Evolutionary conservation across 331 rosid genomes (phyloP).

Genomic region (Phaseolus coccineus): DNA sequence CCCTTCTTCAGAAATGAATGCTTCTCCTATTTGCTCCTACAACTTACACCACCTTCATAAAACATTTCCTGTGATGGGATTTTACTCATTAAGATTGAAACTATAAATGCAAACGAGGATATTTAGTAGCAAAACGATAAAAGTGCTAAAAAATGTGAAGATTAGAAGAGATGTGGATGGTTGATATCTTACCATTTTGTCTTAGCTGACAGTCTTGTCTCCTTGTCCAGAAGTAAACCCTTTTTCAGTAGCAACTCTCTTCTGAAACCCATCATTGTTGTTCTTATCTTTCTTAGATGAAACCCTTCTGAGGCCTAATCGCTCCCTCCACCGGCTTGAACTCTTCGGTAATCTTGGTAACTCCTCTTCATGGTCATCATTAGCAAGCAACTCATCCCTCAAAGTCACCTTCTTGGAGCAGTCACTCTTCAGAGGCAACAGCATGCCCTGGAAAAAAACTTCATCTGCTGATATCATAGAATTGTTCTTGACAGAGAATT

Average conservation of each 20-base stretch:
- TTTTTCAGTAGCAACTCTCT: slow-evolving; percentile 65
- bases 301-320: slow-evolving; percentile 67
- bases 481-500: slow-evolving; percentile 78
- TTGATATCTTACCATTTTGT: slow-evolving; percentile 59
- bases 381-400: slow-evolving; percentile 76
- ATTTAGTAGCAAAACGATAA: slow-evolving; percentile 3
- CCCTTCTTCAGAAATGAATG: slow-evolving; percentile 26
- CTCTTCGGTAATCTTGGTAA: slow-evolving; percentile 66
- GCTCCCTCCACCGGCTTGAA: slow-evolving; percentile 76
- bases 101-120: background rate
- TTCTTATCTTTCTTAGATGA: slow-evolving; percentile 64
- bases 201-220: slow-evolving; percentile 54
- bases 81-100: slow-evolving; percentile 13
- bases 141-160: background rate
- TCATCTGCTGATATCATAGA: slow-evolving; percentile 88
- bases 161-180: background rate
- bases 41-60: slow-evolving; percentile 57
- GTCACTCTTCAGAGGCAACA: slow-evolving; percentile 71
- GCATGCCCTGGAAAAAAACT: slow-evolving; percentile 74
- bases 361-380: slow-evolving; percentile 58
- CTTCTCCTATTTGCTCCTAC: slow-evolving; percentile 44
- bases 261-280: slow-evolving; percentile 55
- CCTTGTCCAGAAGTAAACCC: slow-evolving; percentile 58
- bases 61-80: slow-evolving; percentile 51
- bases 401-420: slow-evolving; percentile 66